These are phyloP conservation scores for Hondaea fermentalgiana DNA, from an alignment of 108 stramenopile species.

Conservation along the genomic window DNA sequence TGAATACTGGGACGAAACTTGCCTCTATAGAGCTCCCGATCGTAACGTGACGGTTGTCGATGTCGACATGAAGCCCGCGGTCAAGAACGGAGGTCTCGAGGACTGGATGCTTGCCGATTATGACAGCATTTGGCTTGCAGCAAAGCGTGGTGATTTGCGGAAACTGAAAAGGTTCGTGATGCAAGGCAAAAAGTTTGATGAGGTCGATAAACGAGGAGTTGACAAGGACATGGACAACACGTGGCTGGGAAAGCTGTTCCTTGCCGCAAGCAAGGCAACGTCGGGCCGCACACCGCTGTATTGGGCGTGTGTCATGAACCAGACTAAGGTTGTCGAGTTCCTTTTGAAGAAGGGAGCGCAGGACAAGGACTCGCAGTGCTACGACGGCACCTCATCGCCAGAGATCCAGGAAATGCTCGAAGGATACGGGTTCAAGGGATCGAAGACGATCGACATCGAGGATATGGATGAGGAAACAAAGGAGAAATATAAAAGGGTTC, in stretches of 20 bases:
- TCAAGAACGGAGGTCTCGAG: not conserved
- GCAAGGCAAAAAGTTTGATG: not conserved
- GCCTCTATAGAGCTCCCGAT: not conserved
- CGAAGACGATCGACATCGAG: not conserved
- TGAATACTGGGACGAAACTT: not conserved
- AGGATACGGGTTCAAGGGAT: not conserved
- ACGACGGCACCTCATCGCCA: not conserved
- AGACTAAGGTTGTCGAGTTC: not conserved
- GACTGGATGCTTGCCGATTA: not conserved
- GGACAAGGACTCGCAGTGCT: not conserved
- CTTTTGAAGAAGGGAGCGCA: not conserved
- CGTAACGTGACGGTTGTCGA: not conserved
- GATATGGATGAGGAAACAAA: not conserved
- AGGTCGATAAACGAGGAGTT: not conserved
- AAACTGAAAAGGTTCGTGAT: not conserved
- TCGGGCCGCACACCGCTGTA: not conserved
- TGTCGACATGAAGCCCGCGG: not conserved
- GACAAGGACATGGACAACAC: not conserved
- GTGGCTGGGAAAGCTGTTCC: conserved; percentile 7
- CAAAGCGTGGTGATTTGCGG: not conserved
- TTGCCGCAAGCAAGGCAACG: not conserved
- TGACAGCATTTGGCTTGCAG: conserved; percentile 17
- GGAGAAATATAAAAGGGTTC: not conserved
- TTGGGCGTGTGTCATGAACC: not conserved
- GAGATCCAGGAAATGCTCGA: not conserved